Conservation (phyloP, 108 stramenopile species). For the Chaetoceros tenuissimus region DNA sequence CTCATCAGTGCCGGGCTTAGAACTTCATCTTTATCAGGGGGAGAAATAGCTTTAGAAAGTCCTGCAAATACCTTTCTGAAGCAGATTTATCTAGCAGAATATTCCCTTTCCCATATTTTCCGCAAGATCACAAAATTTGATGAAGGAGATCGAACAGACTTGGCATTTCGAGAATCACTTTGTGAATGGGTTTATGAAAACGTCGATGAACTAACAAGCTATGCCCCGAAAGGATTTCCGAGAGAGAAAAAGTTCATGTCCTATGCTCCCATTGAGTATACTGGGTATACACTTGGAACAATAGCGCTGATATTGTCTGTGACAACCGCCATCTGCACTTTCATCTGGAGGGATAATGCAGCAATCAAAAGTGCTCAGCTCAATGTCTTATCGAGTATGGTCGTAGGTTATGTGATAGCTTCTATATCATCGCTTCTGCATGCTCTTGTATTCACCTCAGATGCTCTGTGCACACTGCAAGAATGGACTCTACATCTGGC, state of each 20-base stretch:
- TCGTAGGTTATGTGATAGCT: slow-evolving; percentile 6
- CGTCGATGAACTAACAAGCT: slow-evolving; percentile 1
- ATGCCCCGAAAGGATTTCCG: slow-evolving; percentile 6
- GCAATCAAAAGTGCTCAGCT: slow-evolving; percentile 8
- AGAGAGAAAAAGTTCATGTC: not conserved
- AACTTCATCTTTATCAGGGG: not conserved
- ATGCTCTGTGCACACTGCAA: slow-evolving; percentile 1
- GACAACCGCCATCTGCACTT: not conserved
- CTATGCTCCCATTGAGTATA: not conserved
- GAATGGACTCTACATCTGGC: slow-evolving; percentile 7
- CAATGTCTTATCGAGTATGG: not conserved
- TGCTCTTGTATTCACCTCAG: not conserved
- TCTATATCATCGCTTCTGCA: not conserved
- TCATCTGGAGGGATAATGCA: not conserved
- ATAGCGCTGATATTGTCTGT: not conserved
- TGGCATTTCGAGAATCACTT: slow-evolving; percentile 9
- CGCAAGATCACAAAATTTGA: not conserved
- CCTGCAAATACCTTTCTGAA: not conserved
- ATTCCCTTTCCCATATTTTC: not conserved
- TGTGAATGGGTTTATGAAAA: slow-evolving; percentile 15
- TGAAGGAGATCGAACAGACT: not conserved
- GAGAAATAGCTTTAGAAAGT: not conserved
- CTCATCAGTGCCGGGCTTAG: not conserved
- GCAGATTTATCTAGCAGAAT: not conserved
- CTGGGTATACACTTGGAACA: not conserved